These are phyloP conservation scores for Heterobasidion occidentale DNA, from an alignment of 1,284 basidiomycete genomes.

Conservation along the genomic window DNA sequence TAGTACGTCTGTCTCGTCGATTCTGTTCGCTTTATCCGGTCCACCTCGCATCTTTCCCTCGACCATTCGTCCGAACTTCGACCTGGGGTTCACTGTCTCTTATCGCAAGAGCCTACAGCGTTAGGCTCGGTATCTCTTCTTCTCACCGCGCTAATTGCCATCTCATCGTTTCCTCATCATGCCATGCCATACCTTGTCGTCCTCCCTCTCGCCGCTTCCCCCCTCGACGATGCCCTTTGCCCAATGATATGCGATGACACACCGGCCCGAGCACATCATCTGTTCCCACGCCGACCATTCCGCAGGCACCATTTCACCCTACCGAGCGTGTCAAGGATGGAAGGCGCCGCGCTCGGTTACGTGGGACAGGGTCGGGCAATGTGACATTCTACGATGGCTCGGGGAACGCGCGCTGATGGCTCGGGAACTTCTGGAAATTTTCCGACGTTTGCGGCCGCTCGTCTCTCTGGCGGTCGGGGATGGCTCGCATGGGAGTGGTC, in stretches of 20 bases:
- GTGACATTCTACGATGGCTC: not conserved
- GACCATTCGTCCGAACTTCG: no score
- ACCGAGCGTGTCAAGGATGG: not conserved
- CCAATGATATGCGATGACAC: not conserved
- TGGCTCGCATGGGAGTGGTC: not conserved
- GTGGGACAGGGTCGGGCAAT: not conserved
- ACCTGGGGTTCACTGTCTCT: no score
- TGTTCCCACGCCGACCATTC: not conserved
- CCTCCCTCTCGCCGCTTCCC: not conserved
- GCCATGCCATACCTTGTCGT: not conserved
- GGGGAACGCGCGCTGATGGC: constrained; percentile 1
- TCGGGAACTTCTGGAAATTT: not conserved
- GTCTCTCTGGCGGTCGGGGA: no score
- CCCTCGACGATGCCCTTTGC: not conserved
- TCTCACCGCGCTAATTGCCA: no score
- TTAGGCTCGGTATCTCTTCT: no score
- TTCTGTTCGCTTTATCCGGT: no score
- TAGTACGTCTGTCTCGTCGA: no score
- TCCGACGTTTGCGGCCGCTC: no score
- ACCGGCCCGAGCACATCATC: not conserved
- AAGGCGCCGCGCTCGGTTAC: no score
- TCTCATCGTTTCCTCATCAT: not conserved
- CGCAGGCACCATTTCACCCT: no score
- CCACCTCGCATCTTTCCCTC: no score
- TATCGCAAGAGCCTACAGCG: no score